Evolutionary conservation across 257 asterid species (phyloP).

Genomic region (Solanum tarapatanum): DNA sequence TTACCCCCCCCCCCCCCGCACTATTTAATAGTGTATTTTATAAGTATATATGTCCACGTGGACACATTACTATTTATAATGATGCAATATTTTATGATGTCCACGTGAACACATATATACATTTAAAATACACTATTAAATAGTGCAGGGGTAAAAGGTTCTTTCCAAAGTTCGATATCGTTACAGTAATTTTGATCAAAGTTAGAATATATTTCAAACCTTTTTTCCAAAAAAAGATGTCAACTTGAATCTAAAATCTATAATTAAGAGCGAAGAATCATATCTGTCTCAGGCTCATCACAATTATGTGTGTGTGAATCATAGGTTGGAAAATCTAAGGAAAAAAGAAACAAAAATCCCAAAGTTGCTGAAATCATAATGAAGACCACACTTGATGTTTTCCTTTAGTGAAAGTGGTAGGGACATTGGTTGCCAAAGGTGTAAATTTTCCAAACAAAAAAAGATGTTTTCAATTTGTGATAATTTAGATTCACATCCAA

Average conservation of each 20-base stretch:
- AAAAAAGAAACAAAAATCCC: neutral
- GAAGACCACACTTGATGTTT: neutral
- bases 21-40: too few relatives aligned
- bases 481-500: neutral
- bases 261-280: neutral
- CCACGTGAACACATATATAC: too few relatives aligned
- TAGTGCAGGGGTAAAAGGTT: too few relatives aligned
- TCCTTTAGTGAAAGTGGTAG: neutral
- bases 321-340: neutral
- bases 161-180: too few relatives aligned
- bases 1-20: too few relatives aligned
- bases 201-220: fast-evolving
- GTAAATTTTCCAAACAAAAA: neutral
- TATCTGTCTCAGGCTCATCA: neutral
- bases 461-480: neutral
- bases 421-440: neutral
- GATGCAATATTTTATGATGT: too few relatives aligned
- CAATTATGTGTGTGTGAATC: neutral
- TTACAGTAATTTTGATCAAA: too few relatives aligned
- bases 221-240: neutral
- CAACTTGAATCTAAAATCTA: neutral
- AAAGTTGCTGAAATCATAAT: neutral
- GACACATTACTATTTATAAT: too few relatives aligned
- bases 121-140: too few relatives aligned
- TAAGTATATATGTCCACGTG: too few relatives aligned